A percentile compares a stretch with the other conserved stretches of the same genome.
Conservation (phyloP, 306 rosid genomes). For the Inga oerstediana region DNA sequence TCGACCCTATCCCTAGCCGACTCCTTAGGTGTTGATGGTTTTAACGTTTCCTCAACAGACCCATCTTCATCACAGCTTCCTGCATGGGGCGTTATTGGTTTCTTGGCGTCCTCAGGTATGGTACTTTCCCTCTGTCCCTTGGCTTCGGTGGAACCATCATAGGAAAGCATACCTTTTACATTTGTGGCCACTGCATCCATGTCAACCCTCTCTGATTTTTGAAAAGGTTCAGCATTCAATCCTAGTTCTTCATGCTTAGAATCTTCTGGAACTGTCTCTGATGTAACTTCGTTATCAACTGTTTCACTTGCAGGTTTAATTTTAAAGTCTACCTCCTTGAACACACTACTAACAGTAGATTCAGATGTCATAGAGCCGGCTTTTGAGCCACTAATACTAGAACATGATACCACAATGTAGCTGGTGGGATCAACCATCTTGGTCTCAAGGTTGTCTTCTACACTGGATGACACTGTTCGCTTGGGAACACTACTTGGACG, state of each 20-base stretch:
- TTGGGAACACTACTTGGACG: conserved; percentile 37
- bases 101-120: conserved; percentile 38
- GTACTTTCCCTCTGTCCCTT: conserved; percentile 39
- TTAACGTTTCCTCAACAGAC: conserved; percentile 45
- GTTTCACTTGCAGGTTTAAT: conserved; percentile 42
- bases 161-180: conserved; percentile 34
- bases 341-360: conserved; percentile 54
- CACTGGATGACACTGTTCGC: conserved; percentile 37
- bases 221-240: conserved; percentile 37
- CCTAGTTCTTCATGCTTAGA: conserved; percentile 43
- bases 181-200: conserved; percentile 37
- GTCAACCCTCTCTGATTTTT: conserved; percentile 46
- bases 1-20: neutral
- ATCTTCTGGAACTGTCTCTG: conserved; percentile 42
- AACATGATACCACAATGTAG: conserved; percentile 50
- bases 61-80: conserved; percentile 45
- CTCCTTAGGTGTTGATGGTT: conserved; percentile 33
- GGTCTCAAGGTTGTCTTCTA: conserved; percentile 75
- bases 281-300: conserved; percentile 40
- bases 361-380: conserved; percentile 69
- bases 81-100: conserved; percentile 38
- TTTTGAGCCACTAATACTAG: conserved; percentile 58
- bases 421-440: conserved; percentile 68
- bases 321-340: conserved; percentile 54
- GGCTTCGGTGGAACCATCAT: conserved; percentile 34